These are phyloP conservation scores for Debaryomyces singareniensis DNA, from an alignment of 1,139 yeast species.

Conservation along the genomic window DNA sequence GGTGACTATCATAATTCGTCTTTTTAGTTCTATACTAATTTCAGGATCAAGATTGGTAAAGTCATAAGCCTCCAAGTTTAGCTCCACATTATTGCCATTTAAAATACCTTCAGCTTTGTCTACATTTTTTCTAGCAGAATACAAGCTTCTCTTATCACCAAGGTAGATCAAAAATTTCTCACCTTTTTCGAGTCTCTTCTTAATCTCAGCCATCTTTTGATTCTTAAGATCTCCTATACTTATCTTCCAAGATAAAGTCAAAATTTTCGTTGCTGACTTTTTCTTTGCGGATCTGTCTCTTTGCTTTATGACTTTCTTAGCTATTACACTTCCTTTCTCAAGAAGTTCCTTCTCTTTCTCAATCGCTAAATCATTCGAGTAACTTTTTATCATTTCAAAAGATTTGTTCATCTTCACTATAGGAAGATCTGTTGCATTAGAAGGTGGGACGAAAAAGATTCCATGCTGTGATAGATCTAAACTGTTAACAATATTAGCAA, in stretches of 20 bases:
- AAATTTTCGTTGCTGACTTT: conserved; percentile 28
- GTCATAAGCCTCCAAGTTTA: conserved; percentile 6
- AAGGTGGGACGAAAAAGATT: conserved; percentile 18
- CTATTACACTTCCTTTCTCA: conserved; percentile 28
- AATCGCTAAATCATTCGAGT: conserved; percentile 27
- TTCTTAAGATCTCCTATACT: conserved; percentile 32
- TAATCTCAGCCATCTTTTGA: conserved; percentile 33
- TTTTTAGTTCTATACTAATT: conserved; percentile 22
- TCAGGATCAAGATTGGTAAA: conserved; percentile 12
- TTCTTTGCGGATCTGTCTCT: conserved; percentile 29
- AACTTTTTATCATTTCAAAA: conserved; percentile 28
- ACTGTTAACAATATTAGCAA: conserved; percentile 25
- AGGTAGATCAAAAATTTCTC: conserved; percentile 28
- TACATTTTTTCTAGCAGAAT: conserved; percentile 10
- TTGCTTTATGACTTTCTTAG: conserved; percentile 21
- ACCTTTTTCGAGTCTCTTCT: conserved; percentile 24
- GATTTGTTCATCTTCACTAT: conserved; percentile 22
- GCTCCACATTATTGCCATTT: conserved; percentile 7
- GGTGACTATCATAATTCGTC: conserved; percentile 24
- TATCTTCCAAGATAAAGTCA: conserved; percentile 34
- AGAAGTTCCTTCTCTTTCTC: conserved; percentile 26
- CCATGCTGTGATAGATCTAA: conserved; percentile 27
- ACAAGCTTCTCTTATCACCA: conserved; percentile 16
- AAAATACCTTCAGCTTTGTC: conserved; percentile 12
- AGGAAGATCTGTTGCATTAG: conserved; percentile 16